Base-by-base conservation (phyloP, 2,329 filamentous ascomycete genomes). In the Annulohypoxylon truncatum region DNA sequence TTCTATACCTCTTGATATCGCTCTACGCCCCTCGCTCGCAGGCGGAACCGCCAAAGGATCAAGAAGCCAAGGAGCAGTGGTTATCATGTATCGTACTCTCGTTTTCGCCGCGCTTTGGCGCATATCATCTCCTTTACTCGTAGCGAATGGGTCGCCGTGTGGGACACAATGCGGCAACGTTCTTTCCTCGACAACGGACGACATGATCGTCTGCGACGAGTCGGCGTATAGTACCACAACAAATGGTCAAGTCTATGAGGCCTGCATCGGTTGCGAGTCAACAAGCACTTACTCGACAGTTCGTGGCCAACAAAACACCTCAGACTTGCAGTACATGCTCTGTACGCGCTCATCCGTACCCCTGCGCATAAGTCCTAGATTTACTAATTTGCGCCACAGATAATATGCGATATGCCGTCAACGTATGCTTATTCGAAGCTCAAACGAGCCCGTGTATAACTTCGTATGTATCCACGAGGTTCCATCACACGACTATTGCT, bases 351-450 rank as follows among this genome's bases (percentile, higher is more conserved):
- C 12, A n/a, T 44, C 58, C 46, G 53, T 13, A 12, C 20, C 47
- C n/a, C 31, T 22, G 10, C 9, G 12, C 29, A 13, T 8, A 29
- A 13, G 33, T 18, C n/a, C 7, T 28, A 2, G 26, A 33, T 33
- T 31, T 58, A 26, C 54, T 73, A 62, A 75, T 71, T 26, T 73
- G 67, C 4, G 24, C 31, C 7, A 3, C 38, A 89, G 87, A 89
- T 68, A 90, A 90, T 68, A 68, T 89, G 55, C 82, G 88, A 72
- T 89, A 83, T 71, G 81, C 85, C 4, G 68, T 84, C 1, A 84
- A 84, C 1, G 83, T 83, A 70, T 90, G 88, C 71, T 70, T 90
- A 0, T 90, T 82, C 1, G 68, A 81, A 9, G 73, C 79, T 9
- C 75, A 75, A 1, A 76, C 79, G 58, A 83, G 77, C 9, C 85